Percentiles rank a stretch among this genome's conserved stretches.
Conservation (phyloP, 768 basidiomycete species). For the Mycena leptocephala region DNA sequence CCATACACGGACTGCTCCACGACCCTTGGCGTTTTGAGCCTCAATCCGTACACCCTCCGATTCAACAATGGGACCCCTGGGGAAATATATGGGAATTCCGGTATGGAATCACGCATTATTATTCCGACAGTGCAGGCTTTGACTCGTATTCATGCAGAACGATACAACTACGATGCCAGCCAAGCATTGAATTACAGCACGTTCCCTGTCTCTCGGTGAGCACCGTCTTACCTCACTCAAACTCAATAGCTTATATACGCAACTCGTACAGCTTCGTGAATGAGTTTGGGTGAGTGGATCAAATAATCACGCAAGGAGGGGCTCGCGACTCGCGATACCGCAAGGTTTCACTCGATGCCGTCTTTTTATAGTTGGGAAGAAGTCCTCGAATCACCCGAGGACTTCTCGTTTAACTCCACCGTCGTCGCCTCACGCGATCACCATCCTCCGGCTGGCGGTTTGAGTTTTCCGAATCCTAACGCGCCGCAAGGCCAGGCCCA, state of each 20-base stretch:
- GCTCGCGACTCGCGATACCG: not conserved
- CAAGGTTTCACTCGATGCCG: constrained; percentile 75
- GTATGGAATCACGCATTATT: constrained; percentile 52
- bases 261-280: constrained; percentile 64
- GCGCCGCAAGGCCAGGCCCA: constrained; percentile 67
- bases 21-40: constrained; percentile 68
- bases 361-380: constrained; percentile 76
- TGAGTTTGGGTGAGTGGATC: constrained; percentile 66
- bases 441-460: constrained; percentile 67
- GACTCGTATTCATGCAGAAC: constrained; percentile 53
- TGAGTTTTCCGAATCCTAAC: constrained; percentile 72
- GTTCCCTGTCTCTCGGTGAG: constrained; percentile 64
- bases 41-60: constrained; percentile 69
- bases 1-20: constrained; percentile 76
- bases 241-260: not conserved
- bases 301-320: not conserved
- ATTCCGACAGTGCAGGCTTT: not conserved
- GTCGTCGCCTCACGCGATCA: constrained; percentile 72
- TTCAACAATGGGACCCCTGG: constrained; percentile 67
- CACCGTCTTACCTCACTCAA: not conserved
- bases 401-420: constrained; percentile 72
- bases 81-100: constrained; percentile 70
- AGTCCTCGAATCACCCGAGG: constrained; percentile 64
- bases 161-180: constrained; percentile 70
- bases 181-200: constrained; percentile 70